These are phyloP conservation scores for Pleurotus djamor DNA, from an alignment of 768 basidiomycete genomes.

Conservation along the genomic window DNA sequence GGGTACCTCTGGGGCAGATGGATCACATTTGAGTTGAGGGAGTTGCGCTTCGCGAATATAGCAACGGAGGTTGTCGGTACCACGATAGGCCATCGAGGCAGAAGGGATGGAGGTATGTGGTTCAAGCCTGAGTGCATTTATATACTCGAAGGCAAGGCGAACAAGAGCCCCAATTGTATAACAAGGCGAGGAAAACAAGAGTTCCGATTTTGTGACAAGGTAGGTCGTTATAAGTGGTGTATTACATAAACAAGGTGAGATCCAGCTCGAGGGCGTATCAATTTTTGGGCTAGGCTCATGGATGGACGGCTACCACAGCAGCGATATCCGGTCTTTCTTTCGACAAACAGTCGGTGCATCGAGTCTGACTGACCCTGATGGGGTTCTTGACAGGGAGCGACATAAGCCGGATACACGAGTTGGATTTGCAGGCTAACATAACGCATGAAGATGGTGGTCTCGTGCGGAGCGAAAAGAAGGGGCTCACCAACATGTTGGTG, in stretches of 20 bases:
- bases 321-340: constrained; percentile 23
- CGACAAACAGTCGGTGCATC: constrained; percentile 37
- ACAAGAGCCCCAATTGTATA: neutral
- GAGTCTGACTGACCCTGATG: constrained; percentile 61
- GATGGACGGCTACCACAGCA: neutral
- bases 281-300: neutral
- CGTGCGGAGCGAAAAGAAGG: neutral
- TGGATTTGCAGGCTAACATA: constrained; percentile 48
- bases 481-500: constrained; percentile 57
- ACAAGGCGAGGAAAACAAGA: neutral
- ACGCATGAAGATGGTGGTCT: constrained; percentile 2
- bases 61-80: constrained; percentile 39
- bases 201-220: neutral
- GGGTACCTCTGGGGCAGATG: constrained; percentile 28
- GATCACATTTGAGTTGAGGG: constrained; percentile 34
- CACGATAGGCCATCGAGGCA: constrained; percentile 23
- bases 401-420: constrained; percentile 64
- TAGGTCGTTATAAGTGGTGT: neutral
- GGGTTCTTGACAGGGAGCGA: constrained; percentile 65
- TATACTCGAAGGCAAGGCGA: neutral
- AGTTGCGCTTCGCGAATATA: constrained; percentile 47
- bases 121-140: neutral
- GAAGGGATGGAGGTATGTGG: neutral
- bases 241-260: constrained; percentile 2
- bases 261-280: neutral